phyloP scores from a whole-genome alignment of 208 protist genomes.

The Wallacemonas sp. region DNA sequence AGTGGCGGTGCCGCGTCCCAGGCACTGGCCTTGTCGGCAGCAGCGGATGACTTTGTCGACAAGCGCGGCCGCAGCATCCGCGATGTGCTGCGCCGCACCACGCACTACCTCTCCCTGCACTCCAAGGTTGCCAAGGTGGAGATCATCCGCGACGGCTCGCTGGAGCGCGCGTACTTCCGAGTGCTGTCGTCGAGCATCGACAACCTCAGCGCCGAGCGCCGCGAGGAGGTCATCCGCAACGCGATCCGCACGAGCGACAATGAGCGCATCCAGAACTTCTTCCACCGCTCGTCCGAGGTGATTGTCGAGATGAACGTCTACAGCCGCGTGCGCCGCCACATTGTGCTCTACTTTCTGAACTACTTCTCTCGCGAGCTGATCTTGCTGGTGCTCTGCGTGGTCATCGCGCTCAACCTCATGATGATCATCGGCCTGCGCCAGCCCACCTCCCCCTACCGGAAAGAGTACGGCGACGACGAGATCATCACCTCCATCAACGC shows the following conservation, averaged over 20 bases:
- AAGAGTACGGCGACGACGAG: conserved; percentile 13
- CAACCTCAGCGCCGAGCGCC: conserved; percentile 39
- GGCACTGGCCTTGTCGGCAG: neutral
- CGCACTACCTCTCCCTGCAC: conserved; percentile 37
- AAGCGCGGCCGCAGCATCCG: conserved; percentile 45
- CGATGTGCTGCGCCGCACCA: conserved; percentile 46
- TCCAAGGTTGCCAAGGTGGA: conserved; percentile 65
- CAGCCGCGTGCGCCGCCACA: conserved; percentile 34
- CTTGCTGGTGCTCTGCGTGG: conserved; percentile 35
- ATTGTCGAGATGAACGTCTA: conserved; percentile 65
- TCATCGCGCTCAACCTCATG: conserved; percentile 54
- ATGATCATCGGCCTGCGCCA: conserved; percentile 46
- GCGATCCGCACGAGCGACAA: conserved; percentile 62
- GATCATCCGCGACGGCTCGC: conserved; percentile 45
- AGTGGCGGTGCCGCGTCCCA: too few relatives aligned
- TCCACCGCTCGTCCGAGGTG: conserved; percentile 35
- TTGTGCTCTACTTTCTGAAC: conserved; percentile 40
- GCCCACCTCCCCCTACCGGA: conserved; percentile 36
- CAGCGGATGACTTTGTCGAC: conserved; percentile 49
- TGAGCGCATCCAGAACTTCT: conserved; percentile 61
- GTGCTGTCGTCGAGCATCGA: conserved; percentile 39
- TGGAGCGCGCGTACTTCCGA: conserved; percentile 79
- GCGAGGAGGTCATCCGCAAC: conserved; percentile 32
- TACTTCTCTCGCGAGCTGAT: conserved; percentile 45
- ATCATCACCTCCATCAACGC: conserved; percentile 29